Conservation (phyloP, 805 yeast species). For the Suhomyces xylopsoci region DNA sequence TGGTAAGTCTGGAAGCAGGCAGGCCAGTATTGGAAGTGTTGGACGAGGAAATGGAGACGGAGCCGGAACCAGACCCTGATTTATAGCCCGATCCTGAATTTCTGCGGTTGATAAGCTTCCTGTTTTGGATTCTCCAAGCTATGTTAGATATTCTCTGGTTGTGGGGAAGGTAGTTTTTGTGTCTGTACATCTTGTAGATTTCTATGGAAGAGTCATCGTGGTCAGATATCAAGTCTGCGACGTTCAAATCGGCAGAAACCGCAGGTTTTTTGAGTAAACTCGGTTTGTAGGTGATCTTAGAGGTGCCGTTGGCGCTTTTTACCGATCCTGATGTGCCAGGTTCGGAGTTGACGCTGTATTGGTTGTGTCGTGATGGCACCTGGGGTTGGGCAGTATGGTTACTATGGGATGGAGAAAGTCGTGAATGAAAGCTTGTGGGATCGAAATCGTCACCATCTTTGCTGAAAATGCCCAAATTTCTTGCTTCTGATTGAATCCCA, state of each 20-base stretch:
- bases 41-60: neutral
- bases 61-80: neutral
- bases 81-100: neutral
- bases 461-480: neutral
- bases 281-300: conserved; percentile 11
- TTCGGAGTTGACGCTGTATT: neutral
- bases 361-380: neutral
- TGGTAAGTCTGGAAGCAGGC: neutral
- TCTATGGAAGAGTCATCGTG: conserved; percentile 34
- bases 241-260: neutral
- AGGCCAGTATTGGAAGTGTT: neutral
- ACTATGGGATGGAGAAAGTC: neutral
- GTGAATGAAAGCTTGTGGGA: neutral
- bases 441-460: neutral
- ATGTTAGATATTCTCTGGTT: conserved; percentile 40
- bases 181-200: conserved; percentile 40
- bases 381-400: neutral
- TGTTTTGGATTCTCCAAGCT: conserved; percentile 46
- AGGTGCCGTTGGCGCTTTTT: neutral
- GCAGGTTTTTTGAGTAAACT: conserved; percentile 4
- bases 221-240: conserved; percentile 27
- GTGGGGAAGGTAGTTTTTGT: conserved; percentile 41
- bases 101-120: conserved; percentile 19
- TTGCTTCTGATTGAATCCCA: neutral
- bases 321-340: neutral